These are phyloP conservation scores for Calvatia gigantea DNA, from an alignment of 768 basidiomycete species.

Conservation along the genomic window DNA sequence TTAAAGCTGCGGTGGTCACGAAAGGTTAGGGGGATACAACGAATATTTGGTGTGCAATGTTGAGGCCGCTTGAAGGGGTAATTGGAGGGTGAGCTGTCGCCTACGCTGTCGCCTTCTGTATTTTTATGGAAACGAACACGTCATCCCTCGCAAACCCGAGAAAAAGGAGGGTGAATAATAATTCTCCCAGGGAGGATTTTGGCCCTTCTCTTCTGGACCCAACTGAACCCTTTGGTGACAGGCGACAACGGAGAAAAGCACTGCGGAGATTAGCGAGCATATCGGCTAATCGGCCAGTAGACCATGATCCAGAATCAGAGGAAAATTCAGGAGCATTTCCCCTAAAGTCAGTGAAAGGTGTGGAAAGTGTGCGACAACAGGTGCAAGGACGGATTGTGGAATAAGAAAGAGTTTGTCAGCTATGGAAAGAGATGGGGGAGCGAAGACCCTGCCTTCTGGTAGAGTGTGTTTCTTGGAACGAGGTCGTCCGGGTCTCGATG, in stretches of 20 bases:
- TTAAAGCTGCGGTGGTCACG: too few relatives aligned
- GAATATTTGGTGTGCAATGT: background rate
- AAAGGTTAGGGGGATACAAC: too few relatives aligned
- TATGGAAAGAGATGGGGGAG: background rate
- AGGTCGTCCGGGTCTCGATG: too few relatives aligned
- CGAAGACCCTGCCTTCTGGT: too few relatives aligned
- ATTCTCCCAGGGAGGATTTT: conserved; percentile 5
- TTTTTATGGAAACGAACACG: too few relatives aligned
- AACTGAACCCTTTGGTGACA: conserved; percentile 6
- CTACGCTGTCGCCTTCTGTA: too few relatives aligned
- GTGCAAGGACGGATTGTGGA: background rate
- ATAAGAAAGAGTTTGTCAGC: conserved; percentile 8
- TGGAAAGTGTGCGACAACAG: conserved; percentile 4
- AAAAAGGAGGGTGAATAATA: background rate
- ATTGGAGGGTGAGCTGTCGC: too few relatives aligned
- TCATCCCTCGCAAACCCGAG: background rate
- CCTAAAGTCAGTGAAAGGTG: background rate
- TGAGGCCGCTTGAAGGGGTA: too few relatives aligned
- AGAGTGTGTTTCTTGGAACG: background rate
- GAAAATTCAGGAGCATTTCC: background rate
- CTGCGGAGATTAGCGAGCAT: background rate
- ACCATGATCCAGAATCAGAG: background rate
- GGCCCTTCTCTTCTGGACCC: background rate
- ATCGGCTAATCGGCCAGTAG: background rate
- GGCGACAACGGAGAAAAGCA: conserved; percentile 2